Base-by-base conservation (phyloP, 768 basidiomycete species). In the Infundibulicybe gibba region DNA sequence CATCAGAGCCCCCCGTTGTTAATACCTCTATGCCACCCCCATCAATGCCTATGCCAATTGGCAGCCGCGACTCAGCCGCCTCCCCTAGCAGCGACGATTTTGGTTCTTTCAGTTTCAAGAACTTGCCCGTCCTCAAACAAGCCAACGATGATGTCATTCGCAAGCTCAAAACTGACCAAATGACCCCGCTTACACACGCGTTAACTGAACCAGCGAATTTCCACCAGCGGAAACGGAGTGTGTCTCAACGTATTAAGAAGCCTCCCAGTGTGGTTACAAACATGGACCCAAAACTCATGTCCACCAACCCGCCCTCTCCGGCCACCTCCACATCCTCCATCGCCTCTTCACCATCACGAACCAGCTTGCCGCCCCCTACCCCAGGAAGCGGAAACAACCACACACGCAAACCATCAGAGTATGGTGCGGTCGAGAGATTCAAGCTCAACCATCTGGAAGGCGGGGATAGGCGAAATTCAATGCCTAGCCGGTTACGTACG, bases 91-190 rank as follows among this genome's bases (percentile, higher is more conserved):
- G 80, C 53, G 92, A 95, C 57, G 94, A 97, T 59, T 99, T 98
- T 67, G 97, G 97, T 16, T 85, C 92, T 0, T 99, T 99, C 73
- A 93, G 87, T 67, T 99, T 94, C 79, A 97, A 97, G 76, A 99
- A 99, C 61, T 65, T 97, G 35, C 92, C 92, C 0, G 81, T 97
- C 6, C 71, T 98, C 65, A 99, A 98, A 69, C 94, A 97, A 66
- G 94, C 92, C 14, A 99, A 99, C 63, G 97, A 99, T 66, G 94
- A 98, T 61, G 85, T 98, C 55, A 97, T 99, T 56, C 84, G 91
- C 50, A 97, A 97, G 67, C 75, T 98, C 60, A 87, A 90, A 67
- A 90, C 89, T 2, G 95, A 97, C 53, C 90, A 92, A 58, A 79
- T 94, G 68, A 69, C 79, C 0, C 90, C 91, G 11, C 75, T 94